These are phyloP conservation scores for Climacium dendroides DNA, from an alignment of 225 moss, liverwort and hornwort species.

Conservation along the genomic window DNA sequence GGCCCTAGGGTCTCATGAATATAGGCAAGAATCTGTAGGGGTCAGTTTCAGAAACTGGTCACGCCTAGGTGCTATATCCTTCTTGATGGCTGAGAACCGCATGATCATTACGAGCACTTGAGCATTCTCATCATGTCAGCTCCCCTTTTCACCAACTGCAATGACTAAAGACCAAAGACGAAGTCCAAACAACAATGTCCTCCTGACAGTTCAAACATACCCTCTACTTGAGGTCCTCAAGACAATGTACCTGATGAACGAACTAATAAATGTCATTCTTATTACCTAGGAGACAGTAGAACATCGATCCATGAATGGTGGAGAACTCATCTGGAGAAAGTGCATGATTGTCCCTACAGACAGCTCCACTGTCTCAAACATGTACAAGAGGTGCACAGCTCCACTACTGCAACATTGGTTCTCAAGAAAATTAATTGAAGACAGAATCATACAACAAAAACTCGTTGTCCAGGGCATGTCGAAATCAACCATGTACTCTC, in stretches of 20 bases:
- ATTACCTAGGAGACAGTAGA: not conserved
- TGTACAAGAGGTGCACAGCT: not conserved
- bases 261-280: not conserved
- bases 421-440: not conserved
- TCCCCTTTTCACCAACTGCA: not conserved
- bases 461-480: not conserved
- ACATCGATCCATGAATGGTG: constrained; percentile 41
- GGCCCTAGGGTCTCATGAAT: too few relatives aligned
- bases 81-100: constrained; percentile 39
- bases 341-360: constrained; percentile 20
- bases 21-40: not conserved
- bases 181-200: not conserved
- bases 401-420: not conserved
- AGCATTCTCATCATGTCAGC: not conserved
- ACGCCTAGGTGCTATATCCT: not conserved
- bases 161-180: not conserved
- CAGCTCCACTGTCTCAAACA: not conserved
- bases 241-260: not conserved
- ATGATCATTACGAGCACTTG: not conserved
- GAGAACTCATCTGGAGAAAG: constrained; percentile 43
- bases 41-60: too few relatives aligned
- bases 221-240: not conserved
- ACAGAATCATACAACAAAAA: not conserved
- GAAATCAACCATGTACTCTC: not conserved
- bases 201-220: not conserved